A percentile compares a stretch with the other conserved stretches of the same genome.
These are phyloP conservation scores for Acanthamoeba healyi DNA, from an alignment of 208 protist species.

Conservation along the genomic window DNA sequence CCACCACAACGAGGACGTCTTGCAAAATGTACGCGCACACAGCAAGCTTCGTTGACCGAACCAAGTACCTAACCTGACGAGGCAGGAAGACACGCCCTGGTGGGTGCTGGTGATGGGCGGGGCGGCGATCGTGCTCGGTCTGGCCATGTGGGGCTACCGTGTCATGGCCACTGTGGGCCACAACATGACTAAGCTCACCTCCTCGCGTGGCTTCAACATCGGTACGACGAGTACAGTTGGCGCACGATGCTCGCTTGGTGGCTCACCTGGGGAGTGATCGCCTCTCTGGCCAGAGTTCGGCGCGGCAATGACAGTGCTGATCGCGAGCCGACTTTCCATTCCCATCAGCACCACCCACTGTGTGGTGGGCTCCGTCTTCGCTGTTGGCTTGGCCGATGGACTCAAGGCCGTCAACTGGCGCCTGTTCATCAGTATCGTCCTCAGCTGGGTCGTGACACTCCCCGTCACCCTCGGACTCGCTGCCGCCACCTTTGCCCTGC, in stretches of 20 bases:
- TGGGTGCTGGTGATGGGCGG: constrained; percentile 60
- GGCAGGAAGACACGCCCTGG: neutral
- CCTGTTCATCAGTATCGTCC: neutral
- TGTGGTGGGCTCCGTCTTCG: constrained; percentile 58
- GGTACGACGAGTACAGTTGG: too few relatives aligned
- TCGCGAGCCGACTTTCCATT: neutral
- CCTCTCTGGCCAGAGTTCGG: constrained; percentile 3
- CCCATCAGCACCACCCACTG: constrained; percentile 69
- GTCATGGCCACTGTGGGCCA: constrained; percentile 24
- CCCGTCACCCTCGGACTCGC: neutral
- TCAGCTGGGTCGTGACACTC: constrained; percentile 11
- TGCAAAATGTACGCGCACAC: constrained; percentile 4
- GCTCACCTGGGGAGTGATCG: too few relatives aligned
- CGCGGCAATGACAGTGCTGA: constrained; percentile 10
- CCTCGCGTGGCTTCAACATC: constrained; percentile 32
- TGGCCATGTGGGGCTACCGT: constrained; percentile 46
- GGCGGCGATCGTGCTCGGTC: constrained; percentile 19
- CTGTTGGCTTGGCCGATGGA: neutral
- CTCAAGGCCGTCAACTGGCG: constrained; percentile 47
- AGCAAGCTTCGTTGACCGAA: too few relatives aligned
- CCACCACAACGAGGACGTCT: constrained; percentile 6
- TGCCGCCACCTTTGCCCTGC: neutral
- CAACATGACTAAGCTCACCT: constrained; percentile 44
- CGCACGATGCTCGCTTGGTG: neutral
- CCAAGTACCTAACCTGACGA: too few relatives aligned